Base-by-base conservation (phyloP, 2,329 filamentous ascomycete genomes). In the Sclerotinia subarctica region DNA sequence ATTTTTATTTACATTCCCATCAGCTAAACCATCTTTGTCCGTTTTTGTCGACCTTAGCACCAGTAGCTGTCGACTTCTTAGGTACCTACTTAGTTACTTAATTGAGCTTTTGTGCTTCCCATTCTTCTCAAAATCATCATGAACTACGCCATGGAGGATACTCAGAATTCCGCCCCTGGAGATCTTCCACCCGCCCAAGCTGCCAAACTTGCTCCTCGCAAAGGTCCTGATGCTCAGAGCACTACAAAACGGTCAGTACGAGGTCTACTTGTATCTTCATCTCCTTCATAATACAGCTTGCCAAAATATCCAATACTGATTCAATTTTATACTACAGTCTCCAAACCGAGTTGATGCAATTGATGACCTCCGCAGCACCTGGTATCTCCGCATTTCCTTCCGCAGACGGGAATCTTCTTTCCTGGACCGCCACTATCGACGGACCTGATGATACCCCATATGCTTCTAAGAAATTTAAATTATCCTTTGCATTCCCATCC, bases 321-420 rank as follows among this genome's bases (percentile, higher is more conserved):
- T 1, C 26, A 10, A 26, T 49, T 35, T 13, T 10, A 26, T 53
- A 65, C 1, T 21, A 47, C 77, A 98, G 95, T 76, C 85, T 99
- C 68, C 95, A 99, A 81, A 96, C 94, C 60, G 95, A 99, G 81
- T 86, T 99, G 74, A 98, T 99, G 94, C 90, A 95, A 79, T 88
- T 99, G 74, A 98, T 99, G 95, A 94, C 93, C 75, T 94, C 94
- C 53, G 90, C 94, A 1, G 94, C 94, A 0, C 93, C 94, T 19
- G 95, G 95, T 73, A 89, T 98, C 76, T 97, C 94, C 67, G 96
- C 96, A 71, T 99, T 99, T 79, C 95, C 95, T 38, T 90, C 92
- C 69, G 89, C 89, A 47, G 92, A 96, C 78, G 92, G 93, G 78
- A 95, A 97, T 82, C 86, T 97, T 71, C 89, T 96, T 76, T 88